Conservation (phyloP, 2,329 filamentous ascomycete species). For the Coleophoma crateriformis region DNA sequence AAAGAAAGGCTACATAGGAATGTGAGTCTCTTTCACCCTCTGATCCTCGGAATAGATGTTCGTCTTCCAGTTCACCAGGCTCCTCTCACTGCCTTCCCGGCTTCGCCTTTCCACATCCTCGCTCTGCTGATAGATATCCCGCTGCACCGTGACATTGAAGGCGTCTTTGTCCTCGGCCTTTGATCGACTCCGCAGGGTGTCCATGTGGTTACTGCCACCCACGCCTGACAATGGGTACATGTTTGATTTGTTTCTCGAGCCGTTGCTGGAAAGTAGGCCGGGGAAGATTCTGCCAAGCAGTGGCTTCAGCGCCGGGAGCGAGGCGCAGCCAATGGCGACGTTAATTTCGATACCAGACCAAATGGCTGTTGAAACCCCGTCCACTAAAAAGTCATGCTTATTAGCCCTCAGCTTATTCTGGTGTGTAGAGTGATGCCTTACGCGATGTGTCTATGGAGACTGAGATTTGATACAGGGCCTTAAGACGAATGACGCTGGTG, state of each 20-base stretch:
- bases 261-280: neutral
- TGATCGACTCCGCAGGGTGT: neutral
- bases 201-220: neutral
- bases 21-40: constrained; percentile 42
- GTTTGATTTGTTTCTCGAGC: neutral
- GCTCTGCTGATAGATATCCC: neutral
- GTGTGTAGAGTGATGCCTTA: neutral
- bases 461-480: constrained; percentile 4
- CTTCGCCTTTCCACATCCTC: neutral
- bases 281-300: constrained; percentile 5
- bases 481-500: constrained; percentile 7
- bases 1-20: constrained; percentile 24
- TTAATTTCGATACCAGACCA: constrained; percentile 45
- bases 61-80: constrained; percentile 3
- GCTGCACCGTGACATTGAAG: neutral
- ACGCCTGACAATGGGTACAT: neutral
- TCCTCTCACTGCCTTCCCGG: constrained; percentile 15
- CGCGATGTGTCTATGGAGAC: constrained; percentile 3
- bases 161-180: neutral
- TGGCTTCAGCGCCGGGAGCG: constrained; percentile 43
- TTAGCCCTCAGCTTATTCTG: neutral
- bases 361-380: constrained; percentile 5
- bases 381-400: neutral
- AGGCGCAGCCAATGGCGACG: constrained; percentile 42
- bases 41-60: constrained; percentile 26